A percentile compares a stretch with the other conserved stretches of the same genome.
These are phyloP conservation scores for Mychonastes homosphaera DNA, from an alignment of 139 green algal species.

Conservation along the genomic window DNA sequence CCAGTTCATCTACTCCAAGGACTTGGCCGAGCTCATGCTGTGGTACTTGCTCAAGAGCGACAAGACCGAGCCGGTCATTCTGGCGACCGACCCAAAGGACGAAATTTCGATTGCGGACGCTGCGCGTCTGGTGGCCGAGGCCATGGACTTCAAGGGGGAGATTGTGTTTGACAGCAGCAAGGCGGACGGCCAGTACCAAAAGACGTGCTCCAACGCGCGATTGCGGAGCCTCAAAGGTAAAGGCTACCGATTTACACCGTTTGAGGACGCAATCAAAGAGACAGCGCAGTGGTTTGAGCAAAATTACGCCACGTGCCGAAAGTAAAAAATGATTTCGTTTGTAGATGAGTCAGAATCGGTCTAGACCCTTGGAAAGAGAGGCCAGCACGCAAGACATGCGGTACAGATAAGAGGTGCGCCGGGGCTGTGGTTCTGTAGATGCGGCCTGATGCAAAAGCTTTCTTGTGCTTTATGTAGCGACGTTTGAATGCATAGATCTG, in stretches of 20 bases:
- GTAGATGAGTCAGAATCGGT: too few relatives aligned
- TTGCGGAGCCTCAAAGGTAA: too few relatives aligned
- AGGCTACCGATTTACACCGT: slow-evolving; percentile 1
- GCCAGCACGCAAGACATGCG: too few relatives aligned
- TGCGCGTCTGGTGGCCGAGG: slow-evolving; percentile 15
- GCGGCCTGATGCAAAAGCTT: too few relatives aligned
- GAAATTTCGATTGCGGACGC: slow-evolving; percentile 26
- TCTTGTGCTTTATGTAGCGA: too few relatives aligned
- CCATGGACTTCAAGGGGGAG: slow-evolving; percentile 22
- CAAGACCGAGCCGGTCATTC: slow-evolving; percentile 42
- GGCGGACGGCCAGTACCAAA: slow-evolving; percentile 50
- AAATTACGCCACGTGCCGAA: slow-evolving; percentile 3
- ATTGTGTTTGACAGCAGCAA: slow-evolving; percentile 38
- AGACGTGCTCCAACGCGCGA: slow-evolving; percentile 41
- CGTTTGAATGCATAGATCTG: too few relatives aligned
- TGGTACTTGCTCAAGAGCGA: slow-evolving; percentile 33
- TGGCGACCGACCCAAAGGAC: slow-evolving; percentile 33
- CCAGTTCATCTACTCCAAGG: slow-evolving; percentile 45
- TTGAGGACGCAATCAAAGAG: slow-evolving; percentile 8
- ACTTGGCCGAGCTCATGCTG: slow-evolving; percentile 45
- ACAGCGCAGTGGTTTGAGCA: slow-evolving; percentile 9
- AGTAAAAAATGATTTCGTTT: too few relatives aligned
- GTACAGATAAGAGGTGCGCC: too few relatives aligned
- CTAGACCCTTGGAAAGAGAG: too few relatives aligned
- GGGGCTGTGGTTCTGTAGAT: too few relatives aligned